phyloP scores from a whole-genome alignment of 371 early-diverging fungal genomes.

The Rhizoclosmatium hyalinum region DNA sequence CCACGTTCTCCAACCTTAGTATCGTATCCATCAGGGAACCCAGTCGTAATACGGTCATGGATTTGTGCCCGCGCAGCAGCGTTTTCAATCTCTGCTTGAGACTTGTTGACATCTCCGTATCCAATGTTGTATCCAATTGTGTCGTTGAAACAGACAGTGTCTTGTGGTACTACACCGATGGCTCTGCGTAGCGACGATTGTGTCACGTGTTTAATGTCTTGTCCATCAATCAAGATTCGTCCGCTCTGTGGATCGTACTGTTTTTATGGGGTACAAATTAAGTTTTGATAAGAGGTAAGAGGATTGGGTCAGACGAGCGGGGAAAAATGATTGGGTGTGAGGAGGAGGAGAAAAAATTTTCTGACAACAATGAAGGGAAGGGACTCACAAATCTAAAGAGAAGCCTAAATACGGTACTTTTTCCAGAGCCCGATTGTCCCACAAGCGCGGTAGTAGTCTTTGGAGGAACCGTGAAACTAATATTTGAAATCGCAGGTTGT shows the following conservation, averaged over 20 bases:
- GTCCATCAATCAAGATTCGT: constrained; percentile 87
- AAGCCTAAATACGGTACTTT: constrained; percentile 45
- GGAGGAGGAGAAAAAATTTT: too few relatives aligned
- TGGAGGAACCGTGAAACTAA: constrained; percentile 66
- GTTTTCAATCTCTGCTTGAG: constrained; percentile 67
- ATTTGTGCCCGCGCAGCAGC: constrained; percentile 85
- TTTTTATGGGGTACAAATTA: constrained; percentile 2
- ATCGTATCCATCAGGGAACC: constrained; percentile 72
- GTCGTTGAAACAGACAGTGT: constrained; percentile 54
- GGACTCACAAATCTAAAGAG: constrained; percentile 34
- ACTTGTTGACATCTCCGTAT: constrained; percentile 51
- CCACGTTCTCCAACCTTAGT: constrained; percentile 96
- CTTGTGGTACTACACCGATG: constrained; percentile 67
- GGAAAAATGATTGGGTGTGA: too few relatives aligned
- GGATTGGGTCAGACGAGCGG: too few relatives aligned
- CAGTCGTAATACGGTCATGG: constrained; percentile 49
- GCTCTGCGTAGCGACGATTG: constrained; percentile 53
- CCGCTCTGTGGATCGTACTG: constrained; percentile 81
- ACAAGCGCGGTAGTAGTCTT: constrained; percentile 63
- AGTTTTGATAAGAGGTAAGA: background rate
- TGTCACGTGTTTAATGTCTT: constrained; percentile 72
- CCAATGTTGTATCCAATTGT: constrained; percentile 52
- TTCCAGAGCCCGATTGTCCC: constrained; percentile 45
- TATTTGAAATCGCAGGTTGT: constrained; percentile 56
- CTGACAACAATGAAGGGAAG: background rate